Evolutionary conservation across 2,329 filamentous ascomycete genomes (phyloP).

Genomic region (Mariannaea elegans): DNA sequence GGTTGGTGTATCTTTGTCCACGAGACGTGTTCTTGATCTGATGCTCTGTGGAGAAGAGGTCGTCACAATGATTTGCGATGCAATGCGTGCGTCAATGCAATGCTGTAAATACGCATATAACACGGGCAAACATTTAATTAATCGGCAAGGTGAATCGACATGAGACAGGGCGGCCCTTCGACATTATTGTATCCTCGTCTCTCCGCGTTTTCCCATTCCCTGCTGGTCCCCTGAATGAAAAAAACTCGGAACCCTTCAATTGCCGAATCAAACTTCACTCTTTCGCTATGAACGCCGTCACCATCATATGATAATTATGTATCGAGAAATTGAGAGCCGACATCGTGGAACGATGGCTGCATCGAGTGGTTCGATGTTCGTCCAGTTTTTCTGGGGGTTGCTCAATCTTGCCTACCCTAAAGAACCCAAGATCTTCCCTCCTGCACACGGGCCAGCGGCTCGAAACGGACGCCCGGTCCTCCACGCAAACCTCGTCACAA

Average conservation of each 20-base stretch:
- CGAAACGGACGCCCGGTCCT: slow-evolving; percentile 34
- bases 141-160: slow-evolving; percentile 14
- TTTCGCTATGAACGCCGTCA: slow-evolving; percentile 23
- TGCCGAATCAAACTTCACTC: slow-evolving; percentile 18
- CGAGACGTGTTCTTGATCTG: neutral
- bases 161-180: slow-evolving; percentile 8
- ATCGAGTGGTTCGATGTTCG: slow-evolving; percentile 41
- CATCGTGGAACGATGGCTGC: slow-evolving; percentile 36
- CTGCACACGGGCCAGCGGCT: slow-evolving; percentile 38
- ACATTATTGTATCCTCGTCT: slow-evolving; percentile 33
- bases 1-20: neutral
- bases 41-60: neutral
- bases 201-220: slow-evolving; percentile 21
- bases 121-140: slow-evolving; percentile 9
- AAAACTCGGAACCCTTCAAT: slow-evolving; percentile 13
- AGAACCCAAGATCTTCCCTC: slow-evolving; percentile 26
- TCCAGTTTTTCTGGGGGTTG: slow-evolving; percentile 33
- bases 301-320: slow-evolving; percentile 35
- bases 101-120: neutral
- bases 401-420: slow-evolving; percentile 27
- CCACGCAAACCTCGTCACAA: neutral
- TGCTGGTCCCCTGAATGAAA: slow-evolving; percentile 14
- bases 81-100: slow-evolving; percentile 9
- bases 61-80: neutral
- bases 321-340: slow-evolving; percentile 14